Percentiles rank a stretch among this genome's conserved stretches.
Conservation (phyloP, 352 stramenopile genomes). For the Globisporangium carolinianum region DNA sequence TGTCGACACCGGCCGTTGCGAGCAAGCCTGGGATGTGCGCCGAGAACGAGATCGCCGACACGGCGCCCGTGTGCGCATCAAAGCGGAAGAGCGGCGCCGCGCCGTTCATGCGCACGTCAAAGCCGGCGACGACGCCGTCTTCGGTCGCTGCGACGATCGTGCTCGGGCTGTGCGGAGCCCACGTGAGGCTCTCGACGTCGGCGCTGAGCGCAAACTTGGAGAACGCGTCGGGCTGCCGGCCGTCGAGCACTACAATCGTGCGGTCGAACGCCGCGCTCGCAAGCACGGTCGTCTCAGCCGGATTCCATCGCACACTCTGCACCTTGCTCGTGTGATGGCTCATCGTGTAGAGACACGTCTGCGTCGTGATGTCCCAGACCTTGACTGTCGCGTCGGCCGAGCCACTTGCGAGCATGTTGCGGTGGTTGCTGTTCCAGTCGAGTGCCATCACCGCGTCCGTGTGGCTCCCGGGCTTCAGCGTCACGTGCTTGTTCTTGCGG, state of each 20-base stretch:
- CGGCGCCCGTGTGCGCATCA: slow-evolving; percentile 85
- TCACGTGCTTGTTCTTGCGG: slow-evolving; percentile 57
- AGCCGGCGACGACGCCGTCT: slow-evolving; percentile 91
- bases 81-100: slow-evolving; percentile 89
- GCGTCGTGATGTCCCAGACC: slow-evolving; percentile 91
- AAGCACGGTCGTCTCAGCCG: slow-evolving; percentile 93
- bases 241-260: slow-evolving; percentile 92
- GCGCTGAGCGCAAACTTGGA: slow-evolving; percentile 75
- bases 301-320: slow-evolving; percentile 95
- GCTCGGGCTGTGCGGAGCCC: slow-evolving; percentile 90
- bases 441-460: slow-evolving; percentile 97
- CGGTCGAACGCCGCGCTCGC: slow-evolving; percentile 94
- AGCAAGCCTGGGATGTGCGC: slow-evolving; percentile 89
- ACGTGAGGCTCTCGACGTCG: slow-evolving; percentile 90
- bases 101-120: slow-evolving; percentile 95
- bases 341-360: slow-evolving; percentile 94
- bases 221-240: slow-evolving; percentile 75
- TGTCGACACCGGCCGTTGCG: slow-evolving; percentile 95
- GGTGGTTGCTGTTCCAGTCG: slow-evolving; percentile 96
- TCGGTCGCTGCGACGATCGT: slow-evolving; percentile 93
- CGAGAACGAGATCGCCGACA: slow-evolving; percentile 84
- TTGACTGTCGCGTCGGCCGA: slow-evolving; percentile 98
- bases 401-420: slow-evolving; percentile 96
- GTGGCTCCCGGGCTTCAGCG: slow-evolving; percentile 92
- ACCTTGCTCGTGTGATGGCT: slow-evolving; percentile 99